phyloP scores from a whole-genome alignment of 208 protist species.

The Trichomonas tenax region DNA sequence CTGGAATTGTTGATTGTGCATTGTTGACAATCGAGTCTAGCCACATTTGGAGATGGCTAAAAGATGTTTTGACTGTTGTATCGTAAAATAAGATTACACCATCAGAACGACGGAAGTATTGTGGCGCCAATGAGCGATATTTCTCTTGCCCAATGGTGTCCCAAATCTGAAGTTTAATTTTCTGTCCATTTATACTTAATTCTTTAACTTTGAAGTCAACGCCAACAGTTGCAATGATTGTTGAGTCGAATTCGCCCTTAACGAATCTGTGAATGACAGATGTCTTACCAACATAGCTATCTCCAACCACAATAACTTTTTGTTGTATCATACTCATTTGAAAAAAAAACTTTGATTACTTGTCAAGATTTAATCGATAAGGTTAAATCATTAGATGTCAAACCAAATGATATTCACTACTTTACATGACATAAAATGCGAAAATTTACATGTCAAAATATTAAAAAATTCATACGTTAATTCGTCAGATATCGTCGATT shows the following conservation, averaged over 20 bases:
- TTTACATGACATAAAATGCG: too few relatives aligned
- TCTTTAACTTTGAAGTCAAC: neutral
- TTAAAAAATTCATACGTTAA: too few relatives aligned
- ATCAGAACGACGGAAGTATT: neutral
- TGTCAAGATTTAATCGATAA: too few relatives aligned
- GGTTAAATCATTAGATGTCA: too few relatives aligned
- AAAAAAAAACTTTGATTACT: too few relatives aligned
- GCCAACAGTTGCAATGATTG: neutral
- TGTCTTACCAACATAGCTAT: neutral
- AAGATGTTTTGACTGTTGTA: neutral
- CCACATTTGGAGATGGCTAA: neutral
- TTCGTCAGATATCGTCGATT: too few relatives aligned
- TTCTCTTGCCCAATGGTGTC: neutral
- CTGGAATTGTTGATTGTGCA: neutral
- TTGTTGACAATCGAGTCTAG: neutral
- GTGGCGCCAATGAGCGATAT: neutral
- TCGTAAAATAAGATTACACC: neutral
- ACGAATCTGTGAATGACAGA: neutral
- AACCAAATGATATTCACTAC: too few relatives aligned
- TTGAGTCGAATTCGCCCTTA: neutral
- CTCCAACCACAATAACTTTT: neutral
- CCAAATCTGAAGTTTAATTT: neutral
- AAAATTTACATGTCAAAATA: too few relatives aligned
- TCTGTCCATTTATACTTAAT: neutral
- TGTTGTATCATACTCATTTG: neutral